A percentile compares a stretch with the other conserved stretches of the same genome.
These are phyloP conservation scores for Plasmodium blacklocki DNA, from an alignment of 169 alveolate genomes.

Conservation along the genomic window DNA sequence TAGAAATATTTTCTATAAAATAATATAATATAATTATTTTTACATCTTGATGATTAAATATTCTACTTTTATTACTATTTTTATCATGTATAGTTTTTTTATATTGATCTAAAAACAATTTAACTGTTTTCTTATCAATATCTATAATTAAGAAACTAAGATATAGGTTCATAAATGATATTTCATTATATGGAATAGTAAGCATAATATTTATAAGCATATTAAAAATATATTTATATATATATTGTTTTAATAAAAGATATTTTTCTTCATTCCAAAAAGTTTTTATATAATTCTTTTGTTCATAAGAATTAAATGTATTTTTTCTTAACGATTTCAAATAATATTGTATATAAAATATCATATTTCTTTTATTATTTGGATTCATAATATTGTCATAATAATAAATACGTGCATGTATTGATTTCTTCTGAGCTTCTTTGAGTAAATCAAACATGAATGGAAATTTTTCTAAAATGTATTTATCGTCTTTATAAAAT, in stretches of 20 bases:
- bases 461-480: constrained; percentile 56
- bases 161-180: constrained; percentile 42
- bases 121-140: constrained; percentile 56
- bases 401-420: constrained; percentile 28
- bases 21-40: constrained; percentile 72
- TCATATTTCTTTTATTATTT: constrained; percentile 48
- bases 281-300: constrained; percentile 20
- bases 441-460: constrained; percentile 50
- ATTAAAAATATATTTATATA: constrained; percentile 56
- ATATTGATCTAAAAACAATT: constrained; percentile 65
- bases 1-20: constrained; percentile 70
- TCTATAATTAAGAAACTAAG: constrained; percentile 59
- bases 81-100: constrained; percentile 76
- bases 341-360: constrained; percentile 67
- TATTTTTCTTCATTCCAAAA: constrained; percentile 66
- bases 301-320: constrained; percentile 44
- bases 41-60: constrained; percentile 75
- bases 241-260: constrained; percentile 38
- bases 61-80: constrained; percentile 75
- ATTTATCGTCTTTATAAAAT: constrained; percentile 43
- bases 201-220: constrained; percentile 73
- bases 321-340: constrained; percentile 38
- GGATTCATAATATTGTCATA: constrained; percentile 74
- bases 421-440: constrained; percentile 40
- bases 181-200: constrained; percentile 71